Percentiles rank a stretch among this genome's conserved stretches.
Evolutionary conservation across 306 rosid genomes (phyloP).

Genomic region (Fragaria ananassa): DNA sequence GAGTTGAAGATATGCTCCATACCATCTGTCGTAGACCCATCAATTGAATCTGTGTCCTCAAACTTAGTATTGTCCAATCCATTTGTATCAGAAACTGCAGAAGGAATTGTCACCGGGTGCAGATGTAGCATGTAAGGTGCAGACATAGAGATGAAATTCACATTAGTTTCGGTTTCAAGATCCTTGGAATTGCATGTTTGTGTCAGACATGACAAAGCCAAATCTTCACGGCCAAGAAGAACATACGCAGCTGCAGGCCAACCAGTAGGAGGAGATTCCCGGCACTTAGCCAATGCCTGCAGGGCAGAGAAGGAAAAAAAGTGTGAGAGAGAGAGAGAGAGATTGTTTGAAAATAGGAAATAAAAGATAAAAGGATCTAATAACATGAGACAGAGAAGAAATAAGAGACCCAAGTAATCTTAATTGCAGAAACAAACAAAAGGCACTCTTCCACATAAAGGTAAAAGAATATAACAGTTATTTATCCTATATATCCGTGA

Average conservation of each 20-base stretch:
- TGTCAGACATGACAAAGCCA: constrained; percentile 84
- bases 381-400: constrained; percentile 13
- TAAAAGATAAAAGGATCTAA: constrained; percentile 1
- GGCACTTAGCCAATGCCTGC: constrained; percentile 91
- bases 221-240: constrained; percentile 96
- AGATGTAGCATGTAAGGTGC: constrained; percentile 94
- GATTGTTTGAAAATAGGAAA: constrained; percentile 2
- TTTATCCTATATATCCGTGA: neutral
- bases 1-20: constrained; percentile 99
- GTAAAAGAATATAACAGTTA: neutral
- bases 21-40: constrained; percentile 85
- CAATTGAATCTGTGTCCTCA: constrained; percentile 93
- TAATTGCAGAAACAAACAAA: constrained; percentile 2
- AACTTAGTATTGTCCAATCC: constrained; percentile 73
- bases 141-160: constrained; percentile 88
- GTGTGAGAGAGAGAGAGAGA: neutral
- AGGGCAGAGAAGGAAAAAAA: constrained; percentile 36
- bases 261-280: constrained; percentile 91
- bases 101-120: constrained; percentile 90
- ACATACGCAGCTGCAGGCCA: constrained; percentile 98
- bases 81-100: constrained; percentile 83
- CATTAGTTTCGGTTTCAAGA: constrained; percentile 75
- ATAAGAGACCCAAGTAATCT: constrained; percentile 11
- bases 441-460: neutral
- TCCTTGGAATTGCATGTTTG: constrained; percentile 67